Evolutionary conservation across 345 rosid genomes (phyloP).

Genomic region (Arabidopsis suecica): DNA sequence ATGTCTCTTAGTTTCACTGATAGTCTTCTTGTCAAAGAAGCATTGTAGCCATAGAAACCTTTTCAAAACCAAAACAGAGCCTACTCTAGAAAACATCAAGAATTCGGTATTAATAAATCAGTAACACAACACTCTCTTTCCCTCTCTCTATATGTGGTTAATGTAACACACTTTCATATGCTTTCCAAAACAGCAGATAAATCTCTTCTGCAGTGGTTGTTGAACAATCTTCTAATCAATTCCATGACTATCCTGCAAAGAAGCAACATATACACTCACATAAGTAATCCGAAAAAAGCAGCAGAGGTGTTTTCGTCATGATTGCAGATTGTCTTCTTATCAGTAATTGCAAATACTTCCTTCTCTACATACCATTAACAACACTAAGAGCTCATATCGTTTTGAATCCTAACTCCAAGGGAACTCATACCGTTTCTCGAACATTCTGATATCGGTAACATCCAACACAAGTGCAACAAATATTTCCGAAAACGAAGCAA

Average conservation of each 20-base stretch:
- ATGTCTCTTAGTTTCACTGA: background rate
- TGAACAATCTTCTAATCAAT: background rate
- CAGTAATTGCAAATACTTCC: background rate
- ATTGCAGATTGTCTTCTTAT: background rate
- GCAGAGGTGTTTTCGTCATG: background rate
- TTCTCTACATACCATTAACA: background rate
- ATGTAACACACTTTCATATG: constrained; percentile 12
- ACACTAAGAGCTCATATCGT: background rate
- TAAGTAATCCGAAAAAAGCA: constrained; percentile 1
- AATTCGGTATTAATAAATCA: background rate
- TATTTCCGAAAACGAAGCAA: background rate
- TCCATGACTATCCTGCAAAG: constrained; percentile 33
- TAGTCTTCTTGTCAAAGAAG: background rate
- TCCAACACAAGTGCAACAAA: background rate
- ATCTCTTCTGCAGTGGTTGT: constrained; percentile 12
- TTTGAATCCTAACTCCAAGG: background rate
- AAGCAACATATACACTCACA: constrained; percentile 20
- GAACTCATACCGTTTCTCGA: background rate
- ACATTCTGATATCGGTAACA: background rate
- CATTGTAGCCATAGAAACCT: background rate
- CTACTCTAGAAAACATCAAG: background rate
- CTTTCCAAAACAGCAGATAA: constrained; percentile 22
- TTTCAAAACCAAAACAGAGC: constrained; percentile 9
- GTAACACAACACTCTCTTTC: constrained; percentile 5
- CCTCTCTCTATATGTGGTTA: constrained; percentile 1